Evolutionary conservation across 1,284 basidiomycete genomes (phyloP).

Genomic region (Porogramme epimiltina): DNA sequence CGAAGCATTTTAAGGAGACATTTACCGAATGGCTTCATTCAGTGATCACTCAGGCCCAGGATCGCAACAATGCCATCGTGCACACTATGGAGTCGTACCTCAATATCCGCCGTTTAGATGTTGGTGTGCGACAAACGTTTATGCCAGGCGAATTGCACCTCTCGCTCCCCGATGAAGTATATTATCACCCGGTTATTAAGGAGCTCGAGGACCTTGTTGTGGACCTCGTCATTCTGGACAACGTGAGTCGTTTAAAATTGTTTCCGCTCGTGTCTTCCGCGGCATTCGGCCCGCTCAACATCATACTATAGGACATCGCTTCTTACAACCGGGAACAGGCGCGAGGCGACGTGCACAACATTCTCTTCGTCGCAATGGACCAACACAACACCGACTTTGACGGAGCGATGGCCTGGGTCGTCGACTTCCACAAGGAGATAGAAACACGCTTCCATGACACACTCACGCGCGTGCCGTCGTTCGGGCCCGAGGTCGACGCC

Average conservation of each 20-base stretch:
- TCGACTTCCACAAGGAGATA: slow-evolving; percentile 28
- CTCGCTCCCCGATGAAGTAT: neutral
- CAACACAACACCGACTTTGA: slow-evolving; percentile 29
- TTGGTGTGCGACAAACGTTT: no score
- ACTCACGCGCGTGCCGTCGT: slow-evolving; percentile 11
- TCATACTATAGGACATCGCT: slow-evolving; percentile 24
- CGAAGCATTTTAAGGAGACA: neutral
- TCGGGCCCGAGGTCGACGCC: slow-evolving; percentile 4
- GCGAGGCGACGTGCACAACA: slow-evolving; percentile 36
- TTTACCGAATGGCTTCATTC: no score
- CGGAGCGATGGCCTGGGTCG: slow-evolving; percentile 34
- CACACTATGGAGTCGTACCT: no score
- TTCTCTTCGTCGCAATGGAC: slow-evolving; percentile 34
- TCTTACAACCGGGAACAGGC: slow-evolving; percentile 42
- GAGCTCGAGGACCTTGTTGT: neutral
- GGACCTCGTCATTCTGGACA: neutral
- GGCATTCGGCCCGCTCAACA: no score
- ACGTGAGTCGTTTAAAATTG: neutral
- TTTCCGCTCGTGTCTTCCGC: no score
- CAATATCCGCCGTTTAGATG: no score
- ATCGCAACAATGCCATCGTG: no score
- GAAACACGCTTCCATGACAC: slow-evolving; percentile 29
- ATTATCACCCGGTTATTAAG: neutral
- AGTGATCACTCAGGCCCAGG: no score
- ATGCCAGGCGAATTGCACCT: neutral